Evolutionary conservation across 768 basidiomycete species (phyloP), one percentile per base, ranked within the genome.

Genomic region (Macrolepiota fuliginosa): DNA sequence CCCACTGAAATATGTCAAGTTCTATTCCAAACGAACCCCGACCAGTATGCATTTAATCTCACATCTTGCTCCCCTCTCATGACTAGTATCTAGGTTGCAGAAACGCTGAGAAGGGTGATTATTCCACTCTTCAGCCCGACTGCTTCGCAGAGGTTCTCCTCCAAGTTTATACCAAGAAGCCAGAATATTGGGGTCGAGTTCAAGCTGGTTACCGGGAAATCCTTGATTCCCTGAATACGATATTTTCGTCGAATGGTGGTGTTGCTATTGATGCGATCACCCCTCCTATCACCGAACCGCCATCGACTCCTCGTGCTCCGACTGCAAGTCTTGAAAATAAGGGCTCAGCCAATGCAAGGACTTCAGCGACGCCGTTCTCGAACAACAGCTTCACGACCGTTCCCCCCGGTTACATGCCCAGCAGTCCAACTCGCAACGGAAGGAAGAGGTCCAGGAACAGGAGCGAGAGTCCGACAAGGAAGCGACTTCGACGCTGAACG

Each of bases 91-190:
- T 53, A 91, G 85, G 68, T 25, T 76, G 81, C 54, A 64, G 69
- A 57, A 69, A 67, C 22, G 84, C 87, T 0, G 75, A 73, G 24
- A 72, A 71, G 1, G 88, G 86, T 42, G 86, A 86, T 35, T 83
- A 89, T 56, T 91, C 89, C 2, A 79, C 79, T 25, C 69, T 91
- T 22, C 84, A 86, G 76, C 92, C 92, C 0, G 64, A 70, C 0
- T 71, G 68, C n/a, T 91, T 91, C 63, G 88, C 81, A 0, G 92
- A 94, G 70, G 76, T 86, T n/a, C 77, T 84, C 42, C 70, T 92
- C 40, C 79, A 89, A 13, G 74, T 92, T 4, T 94, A 85, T 67
- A 88, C 90, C 49, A 86, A 87, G 69, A 83, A 89, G n/a, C 68
- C 67, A 0, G 66, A 74, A 9, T 87, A 82, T 67, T 80, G 80